These are phyloP conservation scores for Hemileccinum rubropunctum DNA, from an alignment of 768 basidiomycete genomes.

Conservation along the genomic window DNA sequence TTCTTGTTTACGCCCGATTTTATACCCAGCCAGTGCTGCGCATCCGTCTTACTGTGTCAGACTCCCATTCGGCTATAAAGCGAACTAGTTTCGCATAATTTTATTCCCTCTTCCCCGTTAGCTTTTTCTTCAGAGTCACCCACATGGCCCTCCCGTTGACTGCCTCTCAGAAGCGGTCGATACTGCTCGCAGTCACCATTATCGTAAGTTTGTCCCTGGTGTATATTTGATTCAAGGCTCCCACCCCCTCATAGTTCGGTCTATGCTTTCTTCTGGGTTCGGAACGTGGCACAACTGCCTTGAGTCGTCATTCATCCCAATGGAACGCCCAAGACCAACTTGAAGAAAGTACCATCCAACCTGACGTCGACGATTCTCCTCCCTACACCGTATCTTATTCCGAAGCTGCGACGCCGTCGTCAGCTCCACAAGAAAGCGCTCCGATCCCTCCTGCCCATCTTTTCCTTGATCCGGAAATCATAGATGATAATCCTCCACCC, in stretches of 20 bases:
- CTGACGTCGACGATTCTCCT: background rate
- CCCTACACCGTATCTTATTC: background rate
- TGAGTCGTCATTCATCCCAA: slow-evolving; percentile 3
- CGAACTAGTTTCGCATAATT: too few species aligned
- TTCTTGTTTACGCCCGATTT: background rate
- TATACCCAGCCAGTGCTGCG: background rate
- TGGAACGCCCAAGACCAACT: background rate
- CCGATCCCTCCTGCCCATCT: slow-evolving; percentile 5
- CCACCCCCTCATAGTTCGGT: slow-evolving; percentile 9
- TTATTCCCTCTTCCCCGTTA: too few species aligned
- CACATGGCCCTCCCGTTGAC: slow-evolving; percentile 26
- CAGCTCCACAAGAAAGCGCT: background rate
- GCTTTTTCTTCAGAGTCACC: too few species aligned
- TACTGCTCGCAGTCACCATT: slow-evolving; percentile 25
- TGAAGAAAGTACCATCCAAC: background rate
- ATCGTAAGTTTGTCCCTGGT: slow-evolving; percentile 15
- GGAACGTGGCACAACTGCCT: background rate
- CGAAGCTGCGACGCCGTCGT: background rate
- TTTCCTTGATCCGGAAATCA: background rate
- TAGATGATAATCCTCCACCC: background rate
- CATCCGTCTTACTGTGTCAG: too few species aligned
- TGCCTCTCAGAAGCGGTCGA: slow-evolving; percentile 28
- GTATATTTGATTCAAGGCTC: background rate
- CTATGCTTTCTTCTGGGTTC: slow-evolving; percentile 25
- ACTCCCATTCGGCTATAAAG: too few species aligned